Percentiles rank a stretch among this genome's conserved stretches.
These are phyloP conservation scores for Melaleuca alternifolia DNA, from an alignment of 345 rosid genomes.

Conservation along the genomic window DNA sequence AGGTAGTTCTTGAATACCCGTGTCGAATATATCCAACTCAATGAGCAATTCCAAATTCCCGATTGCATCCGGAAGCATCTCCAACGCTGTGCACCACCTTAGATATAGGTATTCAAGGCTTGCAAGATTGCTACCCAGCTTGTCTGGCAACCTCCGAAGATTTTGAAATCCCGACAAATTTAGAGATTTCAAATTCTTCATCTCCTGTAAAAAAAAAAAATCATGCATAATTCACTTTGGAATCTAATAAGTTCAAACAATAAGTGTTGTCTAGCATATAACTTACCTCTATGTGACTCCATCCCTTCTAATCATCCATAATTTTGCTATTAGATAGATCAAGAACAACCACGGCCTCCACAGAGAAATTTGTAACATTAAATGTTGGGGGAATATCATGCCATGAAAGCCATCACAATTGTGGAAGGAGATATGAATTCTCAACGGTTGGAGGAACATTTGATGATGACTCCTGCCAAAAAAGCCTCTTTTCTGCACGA, in stretches of 20 bases:
- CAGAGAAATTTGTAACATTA: neutral
- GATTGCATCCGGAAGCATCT: neutral
- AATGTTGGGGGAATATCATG: neutral
- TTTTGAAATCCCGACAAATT: too few species aligned
- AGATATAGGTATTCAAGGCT: neutral
- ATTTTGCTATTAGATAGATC: neutral
- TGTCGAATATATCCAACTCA: neutral
- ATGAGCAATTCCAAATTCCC: neutral
- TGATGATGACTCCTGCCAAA: too few species aligned
- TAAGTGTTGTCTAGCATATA: neutral
- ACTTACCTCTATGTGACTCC: neutral
- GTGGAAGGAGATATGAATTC: neutral
- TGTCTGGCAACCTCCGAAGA: neutral
- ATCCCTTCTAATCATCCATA: neutral
- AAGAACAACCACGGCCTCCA: neutral
- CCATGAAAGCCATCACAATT: neutral
- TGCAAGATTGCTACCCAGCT: neutral
- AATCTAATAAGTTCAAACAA: too few species aligned
- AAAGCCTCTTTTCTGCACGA: too few species aligned
- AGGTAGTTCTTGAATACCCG: rapidly evolving
- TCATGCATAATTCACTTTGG: too few species aligned
- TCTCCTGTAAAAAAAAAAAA: too few species aligned
- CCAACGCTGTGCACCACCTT: rapidly evolving
- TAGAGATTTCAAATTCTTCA: too few species aligned
- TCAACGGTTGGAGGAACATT: neutral